Evolutionary conservation across 305 asterid genomes (phyloP).

Genomic region (Striga hermonthica): DNA sequence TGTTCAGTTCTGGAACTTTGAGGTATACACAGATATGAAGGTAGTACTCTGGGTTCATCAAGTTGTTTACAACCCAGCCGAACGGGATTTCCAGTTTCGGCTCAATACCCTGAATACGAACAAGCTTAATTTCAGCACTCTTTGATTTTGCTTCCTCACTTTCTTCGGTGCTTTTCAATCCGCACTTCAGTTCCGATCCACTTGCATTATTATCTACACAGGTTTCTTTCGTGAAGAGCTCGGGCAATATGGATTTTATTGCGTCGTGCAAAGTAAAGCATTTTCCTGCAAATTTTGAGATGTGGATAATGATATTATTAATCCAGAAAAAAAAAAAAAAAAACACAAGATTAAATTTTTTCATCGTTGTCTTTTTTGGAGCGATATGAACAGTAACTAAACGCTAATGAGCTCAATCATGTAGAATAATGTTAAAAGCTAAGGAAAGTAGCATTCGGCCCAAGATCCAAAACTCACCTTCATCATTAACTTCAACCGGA

Average conservation of each 20-base stretch:
- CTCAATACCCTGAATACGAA: conserved; percentile 89
- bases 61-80: conserved; percentile 84
- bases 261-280: conserved; percentile 72
- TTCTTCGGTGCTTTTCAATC: conserved; percentile 38
- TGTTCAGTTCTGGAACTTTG: conserved; percentile 46
- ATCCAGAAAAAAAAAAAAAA: too few species aligned
- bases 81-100: conserved; percentile 81
- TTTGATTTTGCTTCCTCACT: conserved; percentile 37
- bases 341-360: too few species aligned
- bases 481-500: conserved; percentile 67
- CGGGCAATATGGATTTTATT: conserved; percentile 57
- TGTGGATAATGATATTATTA: neutral
- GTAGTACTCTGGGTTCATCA: conserved; percentile 88
- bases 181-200: conserved; percentile 38
- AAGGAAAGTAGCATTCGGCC: conserved; percentile 8
- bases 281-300: conserved; percentile 51
- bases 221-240: conserved; percentile 49
- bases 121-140: conserved; percentile 53
- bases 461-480: conserved; percentile 44
- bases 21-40: conserved; percentile 80
- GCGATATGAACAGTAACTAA: neutral
- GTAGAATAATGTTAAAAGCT: conserved; percentile 4
- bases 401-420: conserved; percentile 9
- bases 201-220: conserved; percentile 16
- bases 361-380: conserved; percentile 10